phyloP scores from a whole-genome alignment of 2,329 filamentous ascomycete genomes.

The Aspergillus jensenii region DNA sequence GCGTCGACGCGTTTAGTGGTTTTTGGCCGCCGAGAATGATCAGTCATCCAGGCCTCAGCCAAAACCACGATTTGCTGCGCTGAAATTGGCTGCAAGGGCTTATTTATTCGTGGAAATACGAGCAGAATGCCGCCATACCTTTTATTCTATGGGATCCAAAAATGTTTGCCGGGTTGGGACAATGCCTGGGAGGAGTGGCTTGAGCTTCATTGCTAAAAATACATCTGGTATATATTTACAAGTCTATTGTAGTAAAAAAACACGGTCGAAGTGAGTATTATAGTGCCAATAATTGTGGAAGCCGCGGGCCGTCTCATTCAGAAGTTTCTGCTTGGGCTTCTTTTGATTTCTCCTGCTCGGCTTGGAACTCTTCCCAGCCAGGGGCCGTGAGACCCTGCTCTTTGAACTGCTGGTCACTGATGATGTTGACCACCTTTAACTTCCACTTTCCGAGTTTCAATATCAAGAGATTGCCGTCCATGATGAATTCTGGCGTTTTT shows the following conservation, averaged over 20 bases:
- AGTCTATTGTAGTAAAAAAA: conserved; percentile 15
- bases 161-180: neutral
- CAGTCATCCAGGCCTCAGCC: neutral
- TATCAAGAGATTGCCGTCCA: conserved; percentile 54
- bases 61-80: neutral
- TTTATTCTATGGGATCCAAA: neutral
- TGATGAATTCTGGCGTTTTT: conserved; percentile 49
- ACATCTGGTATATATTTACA: conserved; percentile 15
- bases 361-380: conserved; percentile 47
- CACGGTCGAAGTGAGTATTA: neutral
- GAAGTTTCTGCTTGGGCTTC: neutral
- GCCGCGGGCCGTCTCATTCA: neutral
- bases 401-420: conserved; percentile 55
- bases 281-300: neutral
- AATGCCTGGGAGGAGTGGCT: neutral
- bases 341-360: neutral
- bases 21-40: conserved; percentile 11
- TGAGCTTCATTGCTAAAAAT: conserved; percentile 8
- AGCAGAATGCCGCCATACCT: neutral
- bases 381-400: conserved; percentile 47
- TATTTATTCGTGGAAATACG: neutral
- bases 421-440: conserved; percentile 56
- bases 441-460: conserved; percentile 61
- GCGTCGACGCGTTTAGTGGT: conserved; percentile 43
- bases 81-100: neutral